Conservation (phyloP, 352 stramenopile genomes). For the Elongisporangium undulatum region DNA sequence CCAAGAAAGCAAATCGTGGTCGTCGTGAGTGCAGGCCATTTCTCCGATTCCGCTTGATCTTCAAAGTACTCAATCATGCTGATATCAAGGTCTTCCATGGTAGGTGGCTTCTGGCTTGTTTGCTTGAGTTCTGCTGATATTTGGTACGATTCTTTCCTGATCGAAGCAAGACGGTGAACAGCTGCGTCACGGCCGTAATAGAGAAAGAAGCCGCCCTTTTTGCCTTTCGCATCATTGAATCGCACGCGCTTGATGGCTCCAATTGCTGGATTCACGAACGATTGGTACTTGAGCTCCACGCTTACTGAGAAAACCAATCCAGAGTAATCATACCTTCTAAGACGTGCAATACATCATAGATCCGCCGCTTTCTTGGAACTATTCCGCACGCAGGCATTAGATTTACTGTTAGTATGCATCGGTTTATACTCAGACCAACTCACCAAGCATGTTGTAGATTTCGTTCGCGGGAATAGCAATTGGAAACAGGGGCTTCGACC, state of each 20-base stretch:
- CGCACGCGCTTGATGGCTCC: conserved; percentile 55
- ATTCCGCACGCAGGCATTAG: background rate
- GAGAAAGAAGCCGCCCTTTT: conserved; percentile 44
- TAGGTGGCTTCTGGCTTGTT: background rate
- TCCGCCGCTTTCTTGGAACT: conserved; percentile 65
- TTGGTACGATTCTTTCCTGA: conserved; percentile 21
- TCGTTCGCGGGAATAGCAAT: conserved; percentile 51
- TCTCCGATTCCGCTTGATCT: conserved; percentile 28
- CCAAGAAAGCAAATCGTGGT: conserved; percentile 51
- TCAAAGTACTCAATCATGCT: conserved; percentile 42
- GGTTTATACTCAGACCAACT: background rate
- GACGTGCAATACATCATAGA: conserved; percentile 78
- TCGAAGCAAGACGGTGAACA: conserved; percentile 28
- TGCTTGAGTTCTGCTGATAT: background rate
- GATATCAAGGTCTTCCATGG: conserved; percentile 35
- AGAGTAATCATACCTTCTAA: conserved; percentile 48
- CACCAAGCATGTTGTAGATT: conserved; percentile 68
- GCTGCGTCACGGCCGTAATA: conserved; percentile 48
- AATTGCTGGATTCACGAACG: conserved; percentile 26
- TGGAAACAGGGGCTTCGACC: conserved; percentile 19
- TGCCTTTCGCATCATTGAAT: conserved; percentile 19
- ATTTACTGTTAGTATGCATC: conserved; percentile 4
- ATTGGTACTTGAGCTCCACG: background rate
- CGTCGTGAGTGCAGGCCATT: conserved; percentile 52
- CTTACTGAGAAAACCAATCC: background rate